Base-by-base conservation (phyloP, 306 rosid species). In the Senna tora region DNA sequence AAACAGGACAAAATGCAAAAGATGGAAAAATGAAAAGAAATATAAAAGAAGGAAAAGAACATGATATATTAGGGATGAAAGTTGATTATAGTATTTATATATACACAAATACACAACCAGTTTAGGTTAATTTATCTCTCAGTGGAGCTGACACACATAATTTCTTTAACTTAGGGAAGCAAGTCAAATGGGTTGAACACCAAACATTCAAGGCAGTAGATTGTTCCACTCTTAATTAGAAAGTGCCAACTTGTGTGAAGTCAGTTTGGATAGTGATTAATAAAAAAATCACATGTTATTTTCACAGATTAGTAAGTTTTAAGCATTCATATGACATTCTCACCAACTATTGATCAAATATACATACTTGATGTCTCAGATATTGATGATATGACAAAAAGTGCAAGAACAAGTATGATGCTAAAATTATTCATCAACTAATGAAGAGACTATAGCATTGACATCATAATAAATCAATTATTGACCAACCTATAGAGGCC, bases 401-500 rank as follows among this genome's bases (percentile, higher is more conserved):
- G 42, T n/a, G 51, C 38, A 39, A 9, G 5, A 43, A 73, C 21
- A 58, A 30, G 36, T 12, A n/a, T 6, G 33, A 33, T 13, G 25
- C 28, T 38, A 57, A 14, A 42, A 75, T 43, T 59, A 16, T 34
- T 36, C 13, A 30, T 32, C 51, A 60, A 62, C 28, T 63, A 51
- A 32, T 15, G 54, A 57, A 52, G 43, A 50, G 77, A 68, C 42
- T 33, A 17, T 1, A 71, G 28, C 22, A 8, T 13, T 68, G 65
- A 65, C 69, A 61, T 69, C 13, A 39, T 8, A 65, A 75, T 38
- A 64, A 71, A 20, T 22, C 54, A 53, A 65, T 17, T 64, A 72
- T 69, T 78, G 72, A 33, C 91, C 36, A 57, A 94, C 99, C 97
- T 86, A 89, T 54, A 79, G 89, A 68, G 53, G 87, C 87, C 67